Percentiles rank a stretch among this genome's conserved stretches.
Conservation (phyloP, 345 rosid species). For the Sapria himalayana region DNA sequence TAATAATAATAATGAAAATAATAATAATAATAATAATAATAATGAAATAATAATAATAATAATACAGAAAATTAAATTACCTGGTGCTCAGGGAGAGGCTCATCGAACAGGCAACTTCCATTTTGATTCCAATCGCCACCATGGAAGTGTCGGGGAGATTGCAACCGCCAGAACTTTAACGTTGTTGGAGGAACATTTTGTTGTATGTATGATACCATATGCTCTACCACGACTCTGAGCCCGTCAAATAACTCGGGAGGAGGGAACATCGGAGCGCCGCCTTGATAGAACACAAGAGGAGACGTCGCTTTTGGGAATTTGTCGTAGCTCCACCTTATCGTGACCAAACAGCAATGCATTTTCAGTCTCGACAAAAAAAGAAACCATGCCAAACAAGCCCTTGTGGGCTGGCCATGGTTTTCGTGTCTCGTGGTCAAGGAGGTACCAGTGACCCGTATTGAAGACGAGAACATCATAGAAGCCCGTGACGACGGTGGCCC, state of each 20-base stretch:
- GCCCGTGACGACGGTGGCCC: conserved; percentile 37
- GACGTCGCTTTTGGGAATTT: conserved; percentile 72
- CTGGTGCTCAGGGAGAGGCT: conserved; percentile 50
- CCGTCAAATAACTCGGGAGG: conserved; percentile 54
- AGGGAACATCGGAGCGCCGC: conserved; percentile 50
- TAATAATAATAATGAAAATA: too few species aligned
- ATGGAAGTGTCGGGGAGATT: conserved; percentile 77
- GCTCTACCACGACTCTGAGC: conserved; percentile 48
- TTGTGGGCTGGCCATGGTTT: too few species aligned
- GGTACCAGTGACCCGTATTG: conserved; percentile 91
- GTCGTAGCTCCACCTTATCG: conserved; percentile 69
- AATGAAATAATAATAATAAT: too few species aligned
- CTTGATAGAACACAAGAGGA: conserved; percentile 64
- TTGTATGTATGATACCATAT: conserved; percentile 45
- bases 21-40: too few species aligned
- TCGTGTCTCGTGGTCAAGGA: too few species aligned
- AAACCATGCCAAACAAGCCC: background rate
- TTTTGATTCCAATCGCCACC: conserved; percentile 96
- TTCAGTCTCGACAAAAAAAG: background rate
- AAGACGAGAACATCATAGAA: conserved; percentile 71
- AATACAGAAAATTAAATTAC: too few species aligned
- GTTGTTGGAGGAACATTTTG: conserved; percentile 34
- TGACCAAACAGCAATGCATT: conserved; percentile 3
- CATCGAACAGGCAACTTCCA: conserved; percentile 65
- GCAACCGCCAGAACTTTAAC: conserved; percentile 79